Base-by-base conservation (phyloP, 805 yeast species). In the Candida lessepsii region DNA sequence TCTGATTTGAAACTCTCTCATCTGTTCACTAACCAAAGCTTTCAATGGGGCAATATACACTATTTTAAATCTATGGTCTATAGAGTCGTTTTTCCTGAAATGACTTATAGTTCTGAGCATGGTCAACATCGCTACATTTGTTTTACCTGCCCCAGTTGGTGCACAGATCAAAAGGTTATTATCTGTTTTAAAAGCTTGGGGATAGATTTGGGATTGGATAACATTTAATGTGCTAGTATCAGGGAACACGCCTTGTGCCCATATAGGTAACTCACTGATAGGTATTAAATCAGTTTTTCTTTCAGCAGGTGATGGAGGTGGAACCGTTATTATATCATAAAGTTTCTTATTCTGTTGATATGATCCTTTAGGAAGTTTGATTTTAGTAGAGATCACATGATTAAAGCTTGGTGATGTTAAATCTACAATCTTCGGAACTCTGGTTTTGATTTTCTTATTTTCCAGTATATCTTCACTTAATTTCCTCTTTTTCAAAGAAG, bases 111-210 rank as follows among this genome's bases (percentile, higher is more conserved):
- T 68, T 35, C 83, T 64, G n/a, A 90, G 65, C 4, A 86, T 72
- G 0, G 96, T 70, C 33, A 93, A 62, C 81, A 93, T 78, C 0
- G 99, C 99, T 20, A 93, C 96, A 58, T 93, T 93, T 16, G 99
- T 91, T 58, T 91, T 91, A 66, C 99, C 99, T 2, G 96, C 96
- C 67, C 99, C 99, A 0, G 99, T 91, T 5, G 99, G 99, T 1
- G 99, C 98, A 73, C 98, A 91, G 50, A 91, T 67, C 13, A 91
- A 65, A 28, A 93, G 57, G 52, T 90, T 91, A 4, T 73, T 71
- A 54, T 86, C 93, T 1, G 76, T 63, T 3, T 71, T 53, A 48
- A 91, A 86, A 0, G 96, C 96, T n/a, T 68, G 56, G 1, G 93
- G 93, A 48, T 63, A 87, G 0, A 90, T 88, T 45, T 76, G 76